Percentiles rank a stretch among this genome's conserved stretches.
These are phyloP conservation scores for Cryptococcus wingfieldii DNA, from an alignment of 1,284 basidiomycete genomes.

Conservation along the genomic window DNA sequence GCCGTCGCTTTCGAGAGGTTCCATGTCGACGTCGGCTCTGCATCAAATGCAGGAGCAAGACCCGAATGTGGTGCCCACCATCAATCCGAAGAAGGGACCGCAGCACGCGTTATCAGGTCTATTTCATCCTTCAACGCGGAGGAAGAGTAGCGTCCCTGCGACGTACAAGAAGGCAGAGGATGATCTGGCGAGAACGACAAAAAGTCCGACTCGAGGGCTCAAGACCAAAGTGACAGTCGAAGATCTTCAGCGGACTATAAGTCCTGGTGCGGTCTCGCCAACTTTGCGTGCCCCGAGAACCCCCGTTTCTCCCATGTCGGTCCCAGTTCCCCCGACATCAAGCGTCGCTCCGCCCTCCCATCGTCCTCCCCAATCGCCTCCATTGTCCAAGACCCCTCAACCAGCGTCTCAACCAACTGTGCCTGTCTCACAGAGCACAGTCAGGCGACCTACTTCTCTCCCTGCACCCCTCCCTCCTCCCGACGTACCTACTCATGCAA, in stretches of 20 bases:
- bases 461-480: conserved; percentile 7
- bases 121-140: conserved; percentile 9
- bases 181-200: background rate
- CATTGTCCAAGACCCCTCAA: background rate
- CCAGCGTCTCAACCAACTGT: background rate
- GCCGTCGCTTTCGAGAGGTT: conserved; percentile 36
- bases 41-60: conserved; percentile 15
- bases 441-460: background rate
- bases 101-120: conserved; percentile 17
- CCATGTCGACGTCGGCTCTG: conserved; percentile 33
- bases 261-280: background rate
- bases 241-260: background rate
- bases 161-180: background rate
- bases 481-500: conserved; percentile 3
- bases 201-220: background rate
- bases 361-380: background rate
- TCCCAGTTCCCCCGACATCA: background rate
- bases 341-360: background rate
- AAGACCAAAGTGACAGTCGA: background rate
- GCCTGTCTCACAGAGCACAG: background rate
- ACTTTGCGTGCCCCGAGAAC: background rate
- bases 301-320: background rate
- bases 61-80: background rate
- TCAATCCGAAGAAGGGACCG: conserved; percentile 5
- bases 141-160: background rate